Conservation (phyloP, 768 basidiomycete species). For the Cystofilobasidium ferigula region DNA sequence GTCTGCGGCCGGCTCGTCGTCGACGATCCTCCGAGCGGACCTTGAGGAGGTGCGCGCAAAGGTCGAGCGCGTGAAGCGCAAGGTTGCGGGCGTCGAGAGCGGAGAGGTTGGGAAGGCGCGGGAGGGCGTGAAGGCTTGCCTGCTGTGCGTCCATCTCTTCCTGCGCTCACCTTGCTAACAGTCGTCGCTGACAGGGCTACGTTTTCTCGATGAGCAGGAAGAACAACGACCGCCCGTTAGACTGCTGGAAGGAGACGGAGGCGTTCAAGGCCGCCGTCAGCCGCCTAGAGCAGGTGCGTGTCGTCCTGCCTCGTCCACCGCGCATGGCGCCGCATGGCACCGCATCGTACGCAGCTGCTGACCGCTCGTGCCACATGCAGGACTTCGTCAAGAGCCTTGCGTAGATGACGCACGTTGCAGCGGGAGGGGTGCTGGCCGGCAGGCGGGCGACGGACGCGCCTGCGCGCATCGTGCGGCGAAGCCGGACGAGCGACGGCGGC, state of each 20-base stretch:
- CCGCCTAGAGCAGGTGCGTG: slow-evolving; percentile 37
- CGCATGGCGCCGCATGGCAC: no score
- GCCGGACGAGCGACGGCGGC: no score
- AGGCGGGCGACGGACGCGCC: no score
- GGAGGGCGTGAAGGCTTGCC: slow-evolving; percentile 36
- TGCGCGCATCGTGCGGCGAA: no score
- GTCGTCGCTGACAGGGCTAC: no score
- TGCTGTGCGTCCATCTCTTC: slow-evolving; percentile 32
- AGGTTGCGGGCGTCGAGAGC: slow-evolving; percentile 30
- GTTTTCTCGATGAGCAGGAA: no score
- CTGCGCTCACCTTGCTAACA: no score
- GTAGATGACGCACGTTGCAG: no score
- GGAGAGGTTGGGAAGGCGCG: slow-evolving; percentile 32
- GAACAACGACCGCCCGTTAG: slow-evolving; percentile 35
- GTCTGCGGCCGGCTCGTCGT: slow-evolving; percentile 31
- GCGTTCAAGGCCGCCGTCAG: slow-evolving; percentile 37
- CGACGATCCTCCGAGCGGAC: slow-evolving; percentile 35
- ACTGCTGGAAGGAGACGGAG: slow-evolving; percentile 39
- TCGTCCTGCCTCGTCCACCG: not conserved
- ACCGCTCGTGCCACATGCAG: not conserved
- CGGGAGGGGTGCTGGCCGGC: no score
- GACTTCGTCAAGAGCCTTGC: not conserved
- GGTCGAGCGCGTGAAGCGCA: slow-evolving; percentile 33
- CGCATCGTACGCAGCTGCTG: not conserved
- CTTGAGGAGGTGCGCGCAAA: slow-evolving; percentile 39